These are phyloP conservation scores for Triticum aestivum DNA, from an alignment of 176 grass and related monocot genomes.

Conservation along the genomic window IWGSC_CS_RefSeq_v2.1 NC_057801.1:102009104-102009603, in stretches of 20 bases:
- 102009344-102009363: not conserved
- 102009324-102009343: not conserved
- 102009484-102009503: not conserved
- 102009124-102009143: constrained; percentile 46
- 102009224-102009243: constrained; percentile 39
- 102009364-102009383: too few relatives aligned
- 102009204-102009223: constrained; percentile 40
- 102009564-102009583: too few relatives aligned
- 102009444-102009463: not conserved
- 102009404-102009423: not conserved
- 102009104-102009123: not conserved
- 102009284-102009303: too few relatives aligned
- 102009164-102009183: constrained; percentile 33
- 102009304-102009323: not conserved
- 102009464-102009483: not conserved
- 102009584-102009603: too few relatives aligned
- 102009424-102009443: not conserved
- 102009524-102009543: too few relatives aligned
- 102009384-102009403: too few relatives aligned
- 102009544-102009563: too few relatives aligned
- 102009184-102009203: not conserved
- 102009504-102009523: too few relatives aligned
- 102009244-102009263: constrained; percentile 44
- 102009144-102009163: constrained; percentile 35
- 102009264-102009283: not conserved